These are phyloP conservation scores for Russula lepida DNA, from an alignment of 768 basidiomycete genomes.

Conservation along the genomic window DNA sequence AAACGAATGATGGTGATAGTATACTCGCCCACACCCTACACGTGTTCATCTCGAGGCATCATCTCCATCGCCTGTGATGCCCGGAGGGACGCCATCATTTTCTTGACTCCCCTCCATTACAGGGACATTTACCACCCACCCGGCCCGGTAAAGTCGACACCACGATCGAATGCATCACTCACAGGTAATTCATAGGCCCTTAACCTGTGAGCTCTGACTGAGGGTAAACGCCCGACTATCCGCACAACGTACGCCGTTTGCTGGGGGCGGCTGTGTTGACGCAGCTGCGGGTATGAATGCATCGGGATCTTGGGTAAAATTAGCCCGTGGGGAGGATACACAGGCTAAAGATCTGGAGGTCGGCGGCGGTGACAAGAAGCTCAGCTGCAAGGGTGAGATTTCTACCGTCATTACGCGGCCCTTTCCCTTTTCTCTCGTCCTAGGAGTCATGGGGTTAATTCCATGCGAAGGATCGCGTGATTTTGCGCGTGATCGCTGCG, in stretches of 20 bases:
- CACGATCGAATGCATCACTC: conserved; percentile 46
- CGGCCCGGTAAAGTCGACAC: conserved; percentile 46
- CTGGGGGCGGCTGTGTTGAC: conserved; percentile 30
- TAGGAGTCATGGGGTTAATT: conserved; percentile 8
- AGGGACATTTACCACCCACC: conserved; percentile 41
- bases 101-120: conserved; percentile 25
- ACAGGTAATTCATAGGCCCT: conserved; percentile 48
- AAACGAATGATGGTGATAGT: background rate
- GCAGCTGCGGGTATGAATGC: conserved; percentile 32
- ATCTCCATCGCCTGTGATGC: background rate
- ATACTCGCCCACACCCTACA: background rate
- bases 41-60: conserved; percentile 1
- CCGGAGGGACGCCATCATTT: background rate
- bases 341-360: conserved; percentile 22
- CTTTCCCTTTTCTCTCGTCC: background rate
- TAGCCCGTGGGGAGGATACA: conserved; percentile 24
- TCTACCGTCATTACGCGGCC: conserved; percentile 5
- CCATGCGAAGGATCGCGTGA: conserved; percentile 28
- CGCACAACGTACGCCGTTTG: background rate
- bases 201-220: conserved; percentile 51
- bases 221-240: conserved; percentile 24
- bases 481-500: conserved; percentile 30
- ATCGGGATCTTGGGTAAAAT: conserved; percentile 32
- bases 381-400: conserved; percentile 31
- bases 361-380: conserved; percentile 26